These are phyloP conservation scores for Chlorella variabilis DNA, from an alignment of 163 green algal species.

Conservation along the genomic window DNA sequence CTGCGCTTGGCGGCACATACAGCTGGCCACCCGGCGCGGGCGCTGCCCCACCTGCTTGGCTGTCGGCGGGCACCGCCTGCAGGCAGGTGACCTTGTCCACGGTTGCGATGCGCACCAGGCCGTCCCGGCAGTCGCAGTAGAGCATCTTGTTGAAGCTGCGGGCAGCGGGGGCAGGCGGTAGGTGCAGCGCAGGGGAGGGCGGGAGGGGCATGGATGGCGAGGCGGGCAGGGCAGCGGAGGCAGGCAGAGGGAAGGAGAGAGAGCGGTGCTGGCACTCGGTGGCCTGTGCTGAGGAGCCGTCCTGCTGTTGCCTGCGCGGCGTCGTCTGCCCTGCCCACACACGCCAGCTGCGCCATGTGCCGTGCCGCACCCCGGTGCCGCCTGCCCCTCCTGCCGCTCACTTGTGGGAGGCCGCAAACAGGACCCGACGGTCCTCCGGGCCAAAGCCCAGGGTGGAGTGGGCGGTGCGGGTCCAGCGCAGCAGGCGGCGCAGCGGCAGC, in stretches of 20 bases:
- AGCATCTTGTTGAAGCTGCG: constrained; percentile 54
- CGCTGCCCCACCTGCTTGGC: not conserved
- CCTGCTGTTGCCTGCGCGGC: too few species aligned
- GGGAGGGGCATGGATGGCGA: too few species aligned
- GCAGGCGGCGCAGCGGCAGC: constrained; percentile 57
- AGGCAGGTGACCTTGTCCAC: constrained; percentile 34
- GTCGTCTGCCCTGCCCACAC: too few species aligned
- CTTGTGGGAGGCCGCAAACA: constrained; percentile 54
- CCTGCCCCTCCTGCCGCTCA: constrained; percentile 1
- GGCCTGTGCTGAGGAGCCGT: too few species aligned
- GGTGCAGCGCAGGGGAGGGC: too few species aligned
- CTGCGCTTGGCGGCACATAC: not conserved
- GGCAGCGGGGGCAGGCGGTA: not conserved
- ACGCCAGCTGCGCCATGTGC: too few species aligned
- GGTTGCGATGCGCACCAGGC: not conserved
- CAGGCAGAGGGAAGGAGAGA: too few species aligned
- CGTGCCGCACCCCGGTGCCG: too few species aligned
- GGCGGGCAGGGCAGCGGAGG: too few species aligned
- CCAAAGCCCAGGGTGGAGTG: constrained; percentile 8
- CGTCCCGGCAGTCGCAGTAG: constrained; percentile 15
- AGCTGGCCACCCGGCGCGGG: not conserved
- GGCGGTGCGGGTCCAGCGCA: constrained; percentile 42
- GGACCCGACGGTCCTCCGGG: constrained; percentile 6
- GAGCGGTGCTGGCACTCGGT: too few species aligned
- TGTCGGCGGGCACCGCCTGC: constrained; percentile 7